phyloP scores from a whole-genome alignment of 805 yeast genomes.

The Torulaspora indica region DNA sequence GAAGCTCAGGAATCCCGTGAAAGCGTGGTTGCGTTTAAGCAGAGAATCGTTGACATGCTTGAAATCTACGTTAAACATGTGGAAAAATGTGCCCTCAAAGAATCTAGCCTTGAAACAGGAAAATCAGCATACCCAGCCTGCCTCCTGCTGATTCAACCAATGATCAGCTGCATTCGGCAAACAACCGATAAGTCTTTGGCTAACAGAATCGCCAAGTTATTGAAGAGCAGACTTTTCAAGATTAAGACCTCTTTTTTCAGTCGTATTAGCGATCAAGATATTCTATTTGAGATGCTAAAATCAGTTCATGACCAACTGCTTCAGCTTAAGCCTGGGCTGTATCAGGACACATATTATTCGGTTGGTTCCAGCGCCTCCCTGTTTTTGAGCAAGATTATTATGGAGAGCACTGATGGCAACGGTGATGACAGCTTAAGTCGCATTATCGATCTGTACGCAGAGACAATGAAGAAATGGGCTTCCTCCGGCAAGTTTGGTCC shows the following conservation, averaged over 20 bases:
- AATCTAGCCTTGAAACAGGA: neutral
- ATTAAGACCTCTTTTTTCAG: conserved; percentile 32
- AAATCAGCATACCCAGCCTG: neutral
- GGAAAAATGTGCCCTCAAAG: conserved; percentile 23
- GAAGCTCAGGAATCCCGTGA: conserved; percentile 78
- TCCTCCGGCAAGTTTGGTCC: conserved; percentile 26
- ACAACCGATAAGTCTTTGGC: conserved; percentile 71
- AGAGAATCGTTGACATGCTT: conserved; percentile 69
- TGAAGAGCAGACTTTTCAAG: conserved; percentile 58
- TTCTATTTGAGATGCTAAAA: conserved; percentile 31
- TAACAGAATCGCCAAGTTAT: conserved; percentile 65
- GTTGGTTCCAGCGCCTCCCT: conserved; percentile 51
- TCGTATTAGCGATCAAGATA: conserved; percentile 20
- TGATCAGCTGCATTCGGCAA: conserved; percentile 54
- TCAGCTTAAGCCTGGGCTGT: conserved; percentile 35
- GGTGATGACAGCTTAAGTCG: conserved; percentile 38
- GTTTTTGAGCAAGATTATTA: conserved; percentile 53
- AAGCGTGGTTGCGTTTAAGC: conserved; percentile 72
- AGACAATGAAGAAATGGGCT: conserved; percentile 60
- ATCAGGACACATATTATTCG: conserved; percentile 44
- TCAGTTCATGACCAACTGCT: conserved; percentile 43
- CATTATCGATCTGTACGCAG: conserved; percentile 53
- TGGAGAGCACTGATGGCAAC: conserved; percentile 31
- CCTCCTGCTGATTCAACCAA: conserved; percentile 47
- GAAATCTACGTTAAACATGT: conserved; percentile 55